phyloP scores from a whole-genome alignment of 441 rosid species.

The Pelargonium myrrhifolium region DNA sequence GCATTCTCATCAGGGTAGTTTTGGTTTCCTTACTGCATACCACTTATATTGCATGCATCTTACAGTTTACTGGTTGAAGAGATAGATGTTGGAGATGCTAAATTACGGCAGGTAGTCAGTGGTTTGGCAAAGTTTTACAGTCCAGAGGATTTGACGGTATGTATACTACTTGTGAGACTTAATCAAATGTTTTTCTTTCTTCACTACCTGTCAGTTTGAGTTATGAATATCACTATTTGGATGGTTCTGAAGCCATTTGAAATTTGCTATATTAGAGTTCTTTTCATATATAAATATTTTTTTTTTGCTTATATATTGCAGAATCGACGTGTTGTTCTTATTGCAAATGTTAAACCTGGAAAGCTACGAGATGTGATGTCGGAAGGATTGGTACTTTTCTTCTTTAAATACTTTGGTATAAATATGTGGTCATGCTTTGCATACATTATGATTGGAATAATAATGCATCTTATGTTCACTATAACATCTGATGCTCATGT shows the following conservation, averaged over 20 bases:
- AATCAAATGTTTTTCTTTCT: background rate
- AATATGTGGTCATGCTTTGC: background rate
- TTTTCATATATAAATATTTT: constrained; percentile 22
- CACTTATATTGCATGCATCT: constrained; percentile 13
- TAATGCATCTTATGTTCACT: background rate
- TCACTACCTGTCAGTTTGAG: background rate
- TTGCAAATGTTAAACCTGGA: constrained; percentile 96
- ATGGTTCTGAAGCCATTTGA: constrained; percentile 12
- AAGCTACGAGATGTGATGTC: constrained; percentile 88
- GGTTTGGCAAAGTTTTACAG: constrained; percentile 85
- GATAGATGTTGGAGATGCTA: constrained; percentile 83
- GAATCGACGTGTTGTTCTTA: constrained; percentile 72
- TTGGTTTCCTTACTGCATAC: constrained; percentile 4
- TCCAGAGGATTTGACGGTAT: constrained; percentile 78
- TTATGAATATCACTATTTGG: constrained; percentile 4
- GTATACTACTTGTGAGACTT: constrained; percentile 15
- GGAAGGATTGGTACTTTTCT: constrained; percentile 74
- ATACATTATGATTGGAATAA: background rate
- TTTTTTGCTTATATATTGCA: constrained; percentile 30
- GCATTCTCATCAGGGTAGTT: background rate
- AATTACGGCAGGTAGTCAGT: constrained; percentile 88
- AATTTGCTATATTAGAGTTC: constrained; percentile 18
- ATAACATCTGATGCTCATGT: background rate
- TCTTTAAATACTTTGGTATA: background rate
- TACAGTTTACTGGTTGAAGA: constrained; percentile 94